Evolutionary conservation across 192 early-diverging fungal genomes (phyloP).

Genomic region (Pecoramyces ruminantium): DNA sequence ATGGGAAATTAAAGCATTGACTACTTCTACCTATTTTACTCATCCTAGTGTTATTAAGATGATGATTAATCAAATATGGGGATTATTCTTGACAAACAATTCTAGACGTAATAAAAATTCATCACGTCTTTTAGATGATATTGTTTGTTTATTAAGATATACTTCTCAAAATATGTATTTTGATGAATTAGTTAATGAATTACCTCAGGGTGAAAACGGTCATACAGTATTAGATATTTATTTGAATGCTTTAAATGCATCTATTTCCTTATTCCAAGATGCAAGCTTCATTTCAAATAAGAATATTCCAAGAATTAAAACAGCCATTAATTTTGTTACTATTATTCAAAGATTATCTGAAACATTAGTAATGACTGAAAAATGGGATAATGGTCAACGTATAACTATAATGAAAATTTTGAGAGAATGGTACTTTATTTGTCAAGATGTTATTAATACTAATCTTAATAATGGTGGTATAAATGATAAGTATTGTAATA

Average conservation of each 20-base stretch:
- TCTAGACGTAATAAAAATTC: conserved; percentile 1
- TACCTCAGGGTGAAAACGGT: conserved; percentile 6
- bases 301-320: conserved; percentile 11
- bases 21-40: conserved; percentile 15
- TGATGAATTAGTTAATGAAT: conserved; percentile 17
- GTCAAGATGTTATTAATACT: conserved; percentile 1
- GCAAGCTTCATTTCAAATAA: conserved; percentile 11
- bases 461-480: background rate
- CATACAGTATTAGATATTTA: conserved; percentile 19
- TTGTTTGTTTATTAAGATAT: conserved; percentile 12
- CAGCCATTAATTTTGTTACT: conserved; percentile 17
- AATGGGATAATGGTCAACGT: background rate
- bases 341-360: conserved; percentile 14
- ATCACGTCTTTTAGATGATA: conserved; percentile 17
- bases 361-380: background rate
- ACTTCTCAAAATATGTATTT: conserved; percentile 18
- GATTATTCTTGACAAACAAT: conserved; percentile 16
- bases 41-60: conserved; percentile 19
- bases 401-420: conserved; percentile 6
- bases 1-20: conserved; percentile 25
- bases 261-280: conserved; percentile 1
- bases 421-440: conserved; percentile 14
- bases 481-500: conserved; percentile 2
- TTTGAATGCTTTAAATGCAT: conserved; percentile 5
- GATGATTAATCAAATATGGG: conserved; percentile 15